phyloP scores from a whole-genome alignment of 371 early-diverging fungal species.

The Smittium mucronatum region DNA sequence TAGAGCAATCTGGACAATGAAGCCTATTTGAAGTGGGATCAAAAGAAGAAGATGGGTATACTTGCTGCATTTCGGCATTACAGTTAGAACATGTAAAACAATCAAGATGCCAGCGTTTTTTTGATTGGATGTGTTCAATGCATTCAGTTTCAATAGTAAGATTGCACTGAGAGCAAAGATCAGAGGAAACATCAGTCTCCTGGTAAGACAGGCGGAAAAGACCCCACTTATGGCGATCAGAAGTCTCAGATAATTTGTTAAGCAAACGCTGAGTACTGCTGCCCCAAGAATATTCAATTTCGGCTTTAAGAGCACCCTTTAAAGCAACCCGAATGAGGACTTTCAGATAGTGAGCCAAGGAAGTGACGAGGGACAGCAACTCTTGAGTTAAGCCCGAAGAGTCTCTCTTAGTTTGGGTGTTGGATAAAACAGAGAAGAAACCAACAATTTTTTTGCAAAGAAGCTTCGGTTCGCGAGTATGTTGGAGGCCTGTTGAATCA shows the following conservation, averaged over 20 bases:
- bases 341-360: conserved; percentile 85
- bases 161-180: conserved; percentile 64
- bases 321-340: conserved; percentile 78
- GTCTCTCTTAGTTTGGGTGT: conserved; percentile 45
- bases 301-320: conserved; percentile 72
- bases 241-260: conserved; percentile 32
- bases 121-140: conserved; percentile 35
- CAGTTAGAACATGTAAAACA: conserved; percentile 69
- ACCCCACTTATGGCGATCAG: conserved; percentile 31
- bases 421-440: conserved; percentile 80
- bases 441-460: conserved; percentile 80
- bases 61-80: conserved; percentile 36
- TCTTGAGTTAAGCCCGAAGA: conserved; percentile 76
- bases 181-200: conserved; percentile 53
- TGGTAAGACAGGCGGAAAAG: conserved; percentile 32
- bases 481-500: conserved; percentile 47
- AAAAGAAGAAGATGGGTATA: conserved; percentile 38
- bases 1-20: conserved; percentile 40
- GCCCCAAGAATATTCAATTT: conserved; percentile 37
- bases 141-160: conserved; percentile 79
- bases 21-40: conserved; percentile 32
- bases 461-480: conserved; percentile 77
- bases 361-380: conserved; percentile 76
- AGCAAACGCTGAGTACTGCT: conserved; percentile 30
- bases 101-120: conserved; percentile 57